These are phyloP conservation scores for Candolleomyces aberdarensis DNA, from an alignment of 768 basidiomycete species.

Conservation along the genomic window DNA sequence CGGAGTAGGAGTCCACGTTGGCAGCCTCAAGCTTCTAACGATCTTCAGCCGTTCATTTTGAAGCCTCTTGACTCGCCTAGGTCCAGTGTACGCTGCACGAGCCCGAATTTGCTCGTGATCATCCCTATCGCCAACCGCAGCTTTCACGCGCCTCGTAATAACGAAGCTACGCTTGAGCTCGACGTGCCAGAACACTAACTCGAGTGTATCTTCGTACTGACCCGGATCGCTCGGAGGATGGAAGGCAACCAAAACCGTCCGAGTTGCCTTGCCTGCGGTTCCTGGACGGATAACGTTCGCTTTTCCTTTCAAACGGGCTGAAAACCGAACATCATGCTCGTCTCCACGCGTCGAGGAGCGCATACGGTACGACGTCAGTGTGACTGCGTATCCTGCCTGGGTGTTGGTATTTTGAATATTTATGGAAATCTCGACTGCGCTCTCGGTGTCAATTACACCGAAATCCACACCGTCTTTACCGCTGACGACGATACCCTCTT, in stretches of 20 bases:
- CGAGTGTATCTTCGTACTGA: constrained; percentile 44
- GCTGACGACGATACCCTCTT: constrained; percentile 41
- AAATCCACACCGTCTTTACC: constrained; percentile 41
- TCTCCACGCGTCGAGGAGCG: constrained; percentile 18
- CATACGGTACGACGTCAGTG: constrained; percentile 21
- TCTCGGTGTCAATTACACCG: constrained; percentile 37
- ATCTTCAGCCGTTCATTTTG: constrained; percentile 24
- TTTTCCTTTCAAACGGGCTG: constrained; percentile 28
- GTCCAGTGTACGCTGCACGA: constrained; percentile 38
- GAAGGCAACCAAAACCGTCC: constrained; percentile 29
- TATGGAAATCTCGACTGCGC: constrained; percentile 23
- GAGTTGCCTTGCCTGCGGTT: constrained; percentile 8
- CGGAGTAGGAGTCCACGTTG: constrained; percentile 33
- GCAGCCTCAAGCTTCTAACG: constrained; percentile 34
- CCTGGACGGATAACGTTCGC: constrained; percentile 22
- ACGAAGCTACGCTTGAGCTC: constrained; percentile 34
- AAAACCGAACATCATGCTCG: constrained; percentile 28
- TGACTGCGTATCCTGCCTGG: constrained; percentile 12
- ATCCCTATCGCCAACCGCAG: constrained; percentile 44
- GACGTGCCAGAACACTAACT: constrained; percentile 42
- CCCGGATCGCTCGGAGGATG: constrained; percentile 38
- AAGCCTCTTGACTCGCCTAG: constrained; percentile 19
- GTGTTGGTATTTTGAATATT: constrained; percentile 21
- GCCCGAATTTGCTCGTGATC: constrained; percentile 50
- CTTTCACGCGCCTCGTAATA: constrained; percentile 43